These are phyloP conservation scores for Calonectria naviculata DNA, from an alignment of 2,329 filamentous ascomycete genomes.

Conservation along the genomic window DNA sequence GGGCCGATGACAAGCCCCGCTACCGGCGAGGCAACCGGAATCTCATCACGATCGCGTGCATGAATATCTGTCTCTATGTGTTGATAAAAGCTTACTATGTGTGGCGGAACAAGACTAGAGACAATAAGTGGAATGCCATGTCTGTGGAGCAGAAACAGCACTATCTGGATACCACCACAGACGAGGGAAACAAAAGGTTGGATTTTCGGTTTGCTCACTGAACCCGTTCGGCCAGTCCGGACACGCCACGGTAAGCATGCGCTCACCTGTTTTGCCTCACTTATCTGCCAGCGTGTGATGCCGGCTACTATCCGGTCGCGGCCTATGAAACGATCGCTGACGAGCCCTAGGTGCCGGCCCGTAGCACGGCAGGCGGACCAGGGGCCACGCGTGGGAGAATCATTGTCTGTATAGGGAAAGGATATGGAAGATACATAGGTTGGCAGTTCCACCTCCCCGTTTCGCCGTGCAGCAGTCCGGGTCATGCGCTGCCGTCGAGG, in stretches of 20 bases:
- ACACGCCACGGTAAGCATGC: not conserved
- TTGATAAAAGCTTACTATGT: constrained; percentile 53
- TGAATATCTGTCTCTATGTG: constrained; percentile 50
- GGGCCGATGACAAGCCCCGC: constrained; percentile 56
- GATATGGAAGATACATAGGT: not conserved
- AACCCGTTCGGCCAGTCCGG: constrained; percentile 3
- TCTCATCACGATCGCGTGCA: constrained; percentile 34
- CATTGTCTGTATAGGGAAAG: not conserved
- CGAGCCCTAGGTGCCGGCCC: constrained; percentile 10
- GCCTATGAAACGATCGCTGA: constrained; percentile 5
- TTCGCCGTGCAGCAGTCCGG: constrained; percentile 11
- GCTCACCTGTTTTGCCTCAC: constrained; percentile 4
- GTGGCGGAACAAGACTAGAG: constrained; percentile 45
- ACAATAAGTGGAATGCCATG: constrained; percentile 24
- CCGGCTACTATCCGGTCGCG: constrained; percentile 19
- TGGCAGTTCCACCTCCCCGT: constrained; percentile 20
- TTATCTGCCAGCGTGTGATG: not conserved
- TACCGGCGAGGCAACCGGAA: constrained; percentile 57
- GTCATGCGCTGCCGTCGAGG: constrained; percentile 7
- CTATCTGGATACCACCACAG: constrained; percentile 20
- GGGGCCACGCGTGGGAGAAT: not conserved
- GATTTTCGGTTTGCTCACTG: constrained; percentile 27
- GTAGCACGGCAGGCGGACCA: not conserved
- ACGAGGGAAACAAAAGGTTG: constrained; percentile 24
- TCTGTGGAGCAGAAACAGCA: constrained; percentile 15